A percentile compares a stretch with the other conserved stretches of the same genome.
Evolutionary conservation across 2,329 filamentous ascomycete species (phyloP).

Genomic region (Alternaria alternata): DNA sequence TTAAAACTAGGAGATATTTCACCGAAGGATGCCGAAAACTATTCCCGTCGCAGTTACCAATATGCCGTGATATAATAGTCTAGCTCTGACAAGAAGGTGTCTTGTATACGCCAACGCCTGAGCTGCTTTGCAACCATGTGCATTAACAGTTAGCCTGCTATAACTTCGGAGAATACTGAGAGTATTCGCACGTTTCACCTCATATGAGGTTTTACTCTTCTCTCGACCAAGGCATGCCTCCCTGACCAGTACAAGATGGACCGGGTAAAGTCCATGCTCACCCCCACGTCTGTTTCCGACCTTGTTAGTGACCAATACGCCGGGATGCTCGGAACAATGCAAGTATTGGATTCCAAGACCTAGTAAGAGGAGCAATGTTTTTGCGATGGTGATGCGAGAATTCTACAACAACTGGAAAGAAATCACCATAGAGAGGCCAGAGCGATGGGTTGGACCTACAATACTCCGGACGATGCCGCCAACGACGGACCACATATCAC

Average conservation of each 20-base stretch:
- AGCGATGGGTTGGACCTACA: constrained; percentile 24
- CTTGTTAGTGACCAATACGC: background rate
- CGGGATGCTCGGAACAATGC: background rate
- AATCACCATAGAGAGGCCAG: background rate
- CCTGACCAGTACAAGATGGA: background rate
- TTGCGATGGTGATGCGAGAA: background rate
- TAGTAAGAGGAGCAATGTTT: background rate
- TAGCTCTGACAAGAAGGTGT: background rate
- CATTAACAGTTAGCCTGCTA: background rate
- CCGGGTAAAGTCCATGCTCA: background rate
- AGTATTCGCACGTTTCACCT: constrained; percentile 1
- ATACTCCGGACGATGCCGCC: constrained; percentile 11
- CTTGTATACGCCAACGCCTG: background rate
- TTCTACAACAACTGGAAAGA: background rate
- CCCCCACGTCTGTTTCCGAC: background rate
- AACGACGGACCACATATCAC: constrained; percentile 18
- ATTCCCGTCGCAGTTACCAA: background rate
- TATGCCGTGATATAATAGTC: background rate
- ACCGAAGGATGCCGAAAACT: background rate
- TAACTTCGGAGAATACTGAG: background rate
- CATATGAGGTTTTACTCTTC: constrained; percentile 1
- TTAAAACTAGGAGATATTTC: background rate
- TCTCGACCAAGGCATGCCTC: constrained; percentile 1
- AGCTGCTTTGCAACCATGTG: constrained; percentile 1
- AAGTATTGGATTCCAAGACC: background rate